These are phyloP conservation scores for Trichosporon sp. DNA, from an alignment of 1,284 basidiomycete species.

Conservation along the genomic window DNA sequence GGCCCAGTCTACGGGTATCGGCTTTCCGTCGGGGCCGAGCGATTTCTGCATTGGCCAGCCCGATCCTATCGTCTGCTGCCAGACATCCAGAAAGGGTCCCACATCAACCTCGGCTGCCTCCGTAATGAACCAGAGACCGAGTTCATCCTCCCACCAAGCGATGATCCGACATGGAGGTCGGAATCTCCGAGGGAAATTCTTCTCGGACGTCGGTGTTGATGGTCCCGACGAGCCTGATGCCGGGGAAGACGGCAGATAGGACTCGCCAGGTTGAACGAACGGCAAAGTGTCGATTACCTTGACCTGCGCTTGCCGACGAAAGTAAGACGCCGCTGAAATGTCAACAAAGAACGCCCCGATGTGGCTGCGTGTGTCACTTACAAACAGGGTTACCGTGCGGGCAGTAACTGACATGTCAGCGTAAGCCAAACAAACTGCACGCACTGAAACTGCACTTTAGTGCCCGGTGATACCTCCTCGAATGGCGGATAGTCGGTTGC, in stretches of 20 bases:
- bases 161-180: constrained; percentile 12
- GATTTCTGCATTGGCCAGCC: constrained; percentile 2
- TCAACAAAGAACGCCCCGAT: neutral
- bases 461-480: neutral
- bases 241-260: neutral
- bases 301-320: constrained; percentile 27
- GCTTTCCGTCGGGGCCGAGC: neutral
- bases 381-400: constrained; percentile 8
- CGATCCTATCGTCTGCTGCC: constrained; percentile 14
- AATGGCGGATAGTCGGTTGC: constrained; percentile 16
- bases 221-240: neutral
- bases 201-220: neutral
- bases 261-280: neutral
- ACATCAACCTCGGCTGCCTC: neutral
- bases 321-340: constrained; percentile 7
- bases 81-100: constrained; percentile 13
- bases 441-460: constrained; percentile 11
- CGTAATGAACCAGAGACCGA: constrained; percentile 28
- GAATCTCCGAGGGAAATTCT: constrained; percentile 3
- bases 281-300: constrained; percentile 23
- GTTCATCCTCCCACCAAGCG: constrained; percentile 37
- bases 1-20: constrained; percentile 13
- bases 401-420: constrained; percentile 14
- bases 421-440: neutral
- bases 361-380: neutral